Base-by-base conservation (phyloP, 73 alveolate genomes). In the Diophrys sp. region DNA sequence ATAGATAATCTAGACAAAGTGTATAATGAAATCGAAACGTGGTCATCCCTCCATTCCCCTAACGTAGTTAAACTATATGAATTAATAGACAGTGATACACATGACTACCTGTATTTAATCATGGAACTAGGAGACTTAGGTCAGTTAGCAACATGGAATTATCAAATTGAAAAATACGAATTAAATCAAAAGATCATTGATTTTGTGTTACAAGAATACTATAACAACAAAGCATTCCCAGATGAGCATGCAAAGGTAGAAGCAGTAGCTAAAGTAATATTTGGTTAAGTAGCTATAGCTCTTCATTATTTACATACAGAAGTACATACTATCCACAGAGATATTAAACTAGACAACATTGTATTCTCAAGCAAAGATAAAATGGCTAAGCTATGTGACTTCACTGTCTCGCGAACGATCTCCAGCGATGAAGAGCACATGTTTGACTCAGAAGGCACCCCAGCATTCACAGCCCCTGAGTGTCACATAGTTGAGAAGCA, bases 391-490 rank as follows among this genome's bases (percentile, higher is more conserved):
- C 67, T 84, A 25, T 55, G 87, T 54, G 91, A 84, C 33, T 84
- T 84, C 68, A 77, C 84, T 31, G 91, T 84, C 8, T 44, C 87
- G 1, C 29, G 82, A 30, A 53, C 56, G 27, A 56, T 77, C 8
- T 53, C 33, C 2, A 67, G 24, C 14, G 86, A 56, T 18, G 83
- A 53, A 5, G 70, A 33, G 1, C 25, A 75, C 11, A 33, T 71
- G 54, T 84, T 30, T 55, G 84, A 78, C 75, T 56, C 83, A 28
- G 91, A 84, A 54, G 91, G 91, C 33, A 84, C 91, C 0, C 75
- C 84, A 0, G 69, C 84, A 2, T 84, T 77, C 74, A 78, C 91
- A 0, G 91, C 91, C 2, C 91, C 91, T 26, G 91, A 84, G 67
- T 77, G 87, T 56, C 87, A 84, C 32, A 77, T 84, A 0, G 81